Conservation (phyloP, 1,139 yeast genomes). For the Geotrichum siamense region DNA sequence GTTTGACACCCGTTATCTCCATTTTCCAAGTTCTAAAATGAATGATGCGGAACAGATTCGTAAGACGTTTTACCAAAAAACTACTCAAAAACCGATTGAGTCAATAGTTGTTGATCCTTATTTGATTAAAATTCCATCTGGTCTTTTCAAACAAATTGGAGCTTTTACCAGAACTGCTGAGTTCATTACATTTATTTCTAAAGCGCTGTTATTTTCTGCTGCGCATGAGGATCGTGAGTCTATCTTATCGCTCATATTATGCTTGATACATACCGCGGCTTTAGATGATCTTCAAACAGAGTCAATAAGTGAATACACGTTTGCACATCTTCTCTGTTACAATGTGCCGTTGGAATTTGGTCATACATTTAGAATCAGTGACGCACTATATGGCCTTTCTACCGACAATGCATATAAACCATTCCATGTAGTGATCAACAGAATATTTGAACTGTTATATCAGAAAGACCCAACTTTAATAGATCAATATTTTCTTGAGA, state of each 20-base stretch:
- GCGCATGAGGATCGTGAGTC: conserved; percentile 15
- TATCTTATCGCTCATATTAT: conserved; percentile 53
- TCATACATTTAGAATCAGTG: not conserved
- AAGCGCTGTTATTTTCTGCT: conserved; percentile 21
- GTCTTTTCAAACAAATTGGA: conserved; percentile 33
- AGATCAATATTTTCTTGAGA: not conserved
- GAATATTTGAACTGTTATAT: conserved; percentile 19
- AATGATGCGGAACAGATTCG: conserved; percentile 63
- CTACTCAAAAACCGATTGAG: conserved; percentile 25
- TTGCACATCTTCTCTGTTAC: conserved; percentile 14
- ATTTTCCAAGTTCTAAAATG: conserved; percentile 66
- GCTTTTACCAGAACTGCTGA: conserved; percentile 33
- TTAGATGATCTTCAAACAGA: conserved; percentile 30
- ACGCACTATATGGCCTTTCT: conserved; percentile 8
- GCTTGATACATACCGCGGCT: conserved; percentile 57
- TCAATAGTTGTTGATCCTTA: conserved; percentile 35
- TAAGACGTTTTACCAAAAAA: conserved; percentile 40
- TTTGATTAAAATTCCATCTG: conserved; percentile 28
- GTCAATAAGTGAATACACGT: conserved; percentile 9
- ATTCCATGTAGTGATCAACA: conserved; percentile 16
- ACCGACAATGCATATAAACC: conserved; percentile 6
- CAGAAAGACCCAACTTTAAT: conserved; percentile 6
- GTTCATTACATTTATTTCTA: conserved; percentile 30
- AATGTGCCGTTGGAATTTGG: conserved; percentile 9
- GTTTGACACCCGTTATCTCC: conserved; percentile 77